A percentile compares a stretch with the other conserved stretches of the same genome.
Evolutionary conservation across 495 filamentous ascomycete genomes (phyloP).

Genomic region (Penicillium soppii): DNA sequence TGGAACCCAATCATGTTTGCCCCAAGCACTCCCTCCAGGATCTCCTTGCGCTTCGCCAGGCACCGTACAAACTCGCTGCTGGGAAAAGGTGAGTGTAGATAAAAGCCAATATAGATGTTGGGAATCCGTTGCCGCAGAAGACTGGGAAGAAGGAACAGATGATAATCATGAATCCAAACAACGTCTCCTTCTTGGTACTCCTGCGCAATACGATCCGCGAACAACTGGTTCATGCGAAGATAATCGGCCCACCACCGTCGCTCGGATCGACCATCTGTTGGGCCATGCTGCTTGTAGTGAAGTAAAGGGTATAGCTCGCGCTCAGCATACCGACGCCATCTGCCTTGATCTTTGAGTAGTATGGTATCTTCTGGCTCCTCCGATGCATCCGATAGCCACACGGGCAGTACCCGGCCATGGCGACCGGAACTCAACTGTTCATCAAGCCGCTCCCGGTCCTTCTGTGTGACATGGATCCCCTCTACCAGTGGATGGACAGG

Average conservation of each 20-base stretch:
- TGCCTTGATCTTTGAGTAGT: slow-evolving; percentile 69
- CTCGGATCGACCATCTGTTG: slow-evolving; percentile 77
- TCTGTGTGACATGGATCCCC: slow-evolving; percentile 59
- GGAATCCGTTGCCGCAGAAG: slow-evolving; percentile 78
- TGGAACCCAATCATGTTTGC: slow-evolving; percentile 93
- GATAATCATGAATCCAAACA: slow-evolving; percentile 88
- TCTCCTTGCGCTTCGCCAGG: slow-evolving; percentile 78
- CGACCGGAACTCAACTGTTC: slow-evolving; percentile 64
- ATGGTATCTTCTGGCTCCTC: slow-evolving; percentile 63
- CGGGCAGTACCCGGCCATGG: slow-evolving; percentile 69
- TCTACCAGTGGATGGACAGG: slow-evolving; percentile 58
- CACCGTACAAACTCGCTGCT: slow-evolving; percentile 91
- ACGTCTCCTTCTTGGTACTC: slow-evolving; percentile 88
- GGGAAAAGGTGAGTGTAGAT: slow-evolving; percentile 88
- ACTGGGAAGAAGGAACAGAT: slow-evolving; percentile 81
- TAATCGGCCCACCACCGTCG: slow-evolving; percentile 88
- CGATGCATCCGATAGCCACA: slow-evolving; percentile 77
- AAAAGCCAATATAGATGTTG: slow-evolving; percentile 87
- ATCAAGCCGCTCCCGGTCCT: slow-evolving; percentile 69
- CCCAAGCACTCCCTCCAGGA: slow-evolving; percentile 82
- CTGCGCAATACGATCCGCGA: slow-evolving; percentile 80
- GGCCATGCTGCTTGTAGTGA: slow-evolving; percentile 90
- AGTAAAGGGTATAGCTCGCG: slow-evolving; percentile 85
- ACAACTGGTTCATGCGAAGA: slow-evolving; percentile 79
- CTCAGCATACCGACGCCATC: slow-evolving; percentile 88